A percentile compares a stretch with the other conserved stretches of the same genome.
phyloP scores from a whole-genome alignment of 2,329 filamentous ascomycete species.

The Cladosporium velox region DNA sequence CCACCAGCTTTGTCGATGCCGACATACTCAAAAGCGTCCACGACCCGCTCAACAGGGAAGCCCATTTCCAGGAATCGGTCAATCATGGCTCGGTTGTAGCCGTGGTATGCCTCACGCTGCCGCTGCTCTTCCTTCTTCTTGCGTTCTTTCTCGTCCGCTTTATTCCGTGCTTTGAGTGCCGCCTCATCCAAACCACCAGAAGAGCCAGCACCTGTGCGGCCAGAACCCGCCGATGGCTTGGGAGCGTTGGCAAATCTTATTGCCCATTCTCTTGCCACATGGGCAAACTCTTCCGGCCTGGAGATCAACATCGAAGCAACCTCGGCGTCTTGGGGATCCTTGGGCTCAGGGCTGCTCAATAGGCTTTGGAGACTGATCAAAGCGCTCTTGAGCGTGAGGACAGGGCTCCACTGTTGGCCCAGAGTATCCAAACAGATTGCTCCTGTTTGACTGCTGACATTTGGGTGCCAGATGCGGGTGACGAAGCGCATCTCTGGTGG shows the following conservation, averaged over 20 bases:
- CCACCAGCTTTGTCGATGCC: conserved; percentile 79
- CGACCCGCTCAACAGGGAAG: conserved; percentile 83
- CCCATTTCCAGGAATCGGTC: conserved; percentile 88
- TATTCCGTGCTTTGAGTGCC: conserved; percentile 56
- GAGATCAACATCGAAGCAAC: conserved; percentile 87
- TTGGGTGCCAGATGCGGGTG: conserved; percentile 96
- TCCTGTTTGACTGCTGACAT: conserved; percentile 77
- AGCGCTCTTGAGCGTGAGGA: conserved; percentile 93
- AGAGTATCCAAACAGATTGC: conserved; percentile 96
- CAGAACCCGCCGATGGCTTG: conserved; percentile 54
- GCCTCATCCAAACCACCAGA: conserved; percentile 27
- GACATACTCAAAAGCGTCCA: conserved; percentile 70
- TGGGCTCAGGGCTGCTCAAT: conserved; percentile 89
- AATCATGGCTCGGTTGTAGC: conserved; percentile 82
- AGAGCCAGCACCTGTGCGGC: conserved; percentile 32
- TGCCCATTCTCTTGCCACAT: conserved; percentile 87
- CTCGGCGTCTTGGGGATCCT: conserved; percentile 94
- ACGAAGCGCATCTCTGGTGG: conserved; percentile 88
- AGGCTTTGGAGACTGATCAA: conserved; percentile 91
- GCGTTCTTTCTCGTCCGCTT: conserved; percentile 55
- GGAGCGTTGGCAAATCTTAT: conserved; percentile 79
- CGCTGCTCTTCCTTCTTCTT: conserved; percentile 56
- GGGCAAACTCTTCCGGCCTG: conserved; percentile 75
- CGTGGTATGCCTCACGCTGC: conserved; percentile 66
- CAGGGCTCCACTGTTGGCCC: conserved; percentile 86